These are phyloP conservation scores for Neurospora sp. DNA, from an alignment of 495 filamentous ascomycete species.

Conservation along the genomic window DNA sequence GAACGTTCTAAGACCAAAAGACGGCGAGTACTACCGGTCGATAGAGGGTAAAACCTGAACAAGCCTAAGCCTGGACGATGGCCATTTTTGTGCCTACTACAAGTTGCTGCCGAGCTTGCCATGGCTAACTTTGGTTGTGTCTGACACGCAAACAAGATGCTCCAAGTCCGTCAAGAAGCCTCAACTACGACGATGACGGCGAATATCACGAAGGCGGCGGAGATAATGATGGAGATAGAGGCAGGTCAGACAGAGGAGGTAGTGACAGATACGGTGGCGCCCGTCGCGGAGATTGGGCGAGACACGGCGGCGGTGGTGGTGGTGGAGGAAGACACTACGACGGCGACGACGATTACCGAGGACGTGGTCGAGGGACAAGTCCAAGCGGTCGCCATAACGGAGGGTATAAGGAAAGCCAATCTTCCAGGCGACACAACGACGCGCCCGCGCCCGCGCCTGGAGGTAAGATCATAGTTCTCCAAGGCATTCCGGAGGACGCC, in stretches of 20 bases:
- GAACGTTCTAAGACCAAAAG: slow-evolving; percentile 12
- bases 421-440: not conserved
- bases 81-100: slow-evolving; percentile 5
- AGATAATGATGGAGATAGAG: not conserved
- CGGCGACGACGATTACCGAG: not conserved
- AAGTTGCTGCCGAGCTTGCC: slow-evolving; percentile 5
- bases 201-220: not conserved
- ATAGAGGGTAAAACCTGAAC: slow-evolving; percentile 37
- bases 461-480: slow-evolving; percentile 10
- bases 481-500: slow-evolving; percentile 20
- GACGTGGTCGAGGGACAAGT: not conserved
- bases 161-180: slow-evolving; percentile 10
- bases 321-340: not conserved
- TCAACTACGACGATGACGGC: slow-evolving; percentile 24
- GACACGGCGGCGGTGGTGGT: not conserved
- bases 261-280: not conserved
- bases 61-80: slow-evolving; percentile 6
- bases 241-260: not conserved
- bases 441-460: slow-evolving; percentile 1
- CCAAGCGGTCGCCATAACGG: not conserved
- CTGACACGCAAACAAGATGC: slow-evolving; percentile 12
- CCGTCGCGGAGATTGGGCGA: not conserved
- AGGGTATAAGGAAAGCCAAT: not conserved
- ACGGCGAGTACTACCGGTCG: slow-evolving; percentile 27
- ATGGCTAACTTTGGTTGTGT: slow-evolving; percentile 21